Percentiles rank a stretch among this genome's conserved stretches.
Evolutionary conservation across 805 yeast genomes (phyloP).

Genomic region (Debaryomyces tyrocola): DNA sequence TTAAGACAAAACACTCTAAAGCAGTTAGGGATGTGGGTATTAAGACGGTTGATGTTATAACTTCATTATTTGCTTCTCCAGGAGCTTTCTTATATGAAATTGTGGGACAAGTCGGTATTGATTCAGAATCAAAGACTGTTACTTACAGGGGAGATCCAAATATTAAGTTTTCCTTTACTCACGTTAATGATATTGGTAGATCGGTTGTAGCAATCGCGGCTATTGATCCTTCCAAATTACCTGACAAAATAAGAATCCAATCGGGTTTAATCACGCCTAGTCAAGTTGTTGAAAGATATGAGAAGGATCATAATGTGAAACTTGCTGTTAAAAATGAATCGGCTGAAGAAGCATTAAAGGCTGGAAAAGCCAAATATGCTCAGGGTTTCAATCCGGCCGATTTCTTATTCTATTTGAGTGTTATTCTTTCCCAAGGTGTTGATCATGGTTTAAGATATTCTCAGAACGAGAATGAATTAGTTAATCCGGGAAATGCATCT

Average conservation of each 20-base stretch:
- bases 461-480: conserved; percentile 28
- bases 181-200: conserved; percentile 44
- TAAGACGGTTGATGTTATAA: conserved; percentile 46
- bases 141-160: conserved; percentile 42
- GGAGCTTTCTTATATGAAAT: conserved; percentile 35
- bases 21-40: conserved; percentile 44
- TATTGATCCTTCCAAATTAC: conserved; percentile 34
- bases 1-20: conserved; percentile 36
- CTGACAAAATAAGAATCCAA: conserved; percentile 43
- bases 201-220: conserved; percentile 43
- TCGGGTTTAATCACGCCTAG: conserved; percentile 42
- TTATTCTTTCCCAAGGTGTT: conserved; percentile 36
- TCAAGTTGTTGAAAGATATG: conserved; percentile 41
- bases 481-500: conserved; percentile 35
- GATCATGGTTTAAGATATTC: conserved; percentile 36
- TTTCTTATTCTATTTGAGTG: conserved; percentile 39
- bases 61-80: conserved; percentile 37
- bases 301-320: conserved; percentile 34
- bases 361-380: conserved; percentile 25
- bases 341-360: conserved; percentile 28
- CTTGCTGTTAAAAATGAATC: conserved; percentile 29
- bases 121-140: conserved; percentile 32
- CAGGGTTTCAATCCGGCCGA: conserved; percentile 29
- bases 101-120: conserved; percentile 37
- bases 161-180: conserved; percentile 34